phyloP scores from a whole-genome alignment of 208 protist species.

The Leptomonas pyrrhocoris region DNA sequence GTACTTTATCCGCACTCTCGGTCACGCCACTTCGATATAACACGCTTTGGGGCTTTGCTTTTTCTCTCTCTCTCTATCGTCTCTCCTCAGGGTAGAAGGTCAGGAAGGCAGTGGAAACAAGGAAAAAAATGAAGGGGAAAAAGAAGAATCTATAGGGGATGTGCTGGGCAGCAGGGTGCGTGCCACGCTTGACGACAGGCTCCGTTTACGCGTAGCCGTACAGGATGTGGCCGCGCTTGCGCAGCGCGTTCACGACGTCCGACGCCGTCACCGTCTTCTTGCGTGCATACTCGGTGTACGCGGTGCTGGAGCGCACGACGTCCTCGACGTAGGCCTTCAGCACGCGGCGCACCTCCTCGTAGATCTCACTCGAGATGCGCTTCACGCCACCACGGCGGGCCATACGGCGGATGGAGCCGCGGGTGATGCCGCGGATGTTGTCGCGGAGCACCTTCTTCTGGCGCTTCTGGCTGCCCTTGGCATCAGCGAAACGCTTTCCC shows the following conservation, averaged over 20 bases:
- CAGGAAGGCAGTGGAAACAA: too few species aligned
- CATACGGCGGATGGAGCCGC: constrained; percentile 87
- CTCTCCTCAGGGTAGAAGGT: too few species aligned
- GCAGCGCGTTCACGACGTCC: constrained; percentile 90
- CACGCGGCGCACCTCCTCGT: constrained; percentile 75
- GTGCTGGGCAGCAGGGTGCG: too few species aligned
- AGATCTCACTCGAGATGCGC: constrained; percentile 78
- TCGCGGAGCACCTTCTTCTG: constrained; percentile 40
- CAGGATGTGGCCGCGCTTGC: constrained; percentile 87
- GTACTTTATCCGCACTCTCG: too few species aligned
- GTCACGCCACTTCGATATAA: too few species aligned
- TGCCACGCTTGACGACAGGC: too few species aligned
- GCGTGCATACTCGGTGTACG: constrained; percentile 85
- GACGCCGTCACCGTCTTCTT: constrained; percentile 81
- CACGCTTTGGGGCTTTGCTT: too few species aligned
- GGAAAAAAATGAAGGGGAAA: too few species aligned
- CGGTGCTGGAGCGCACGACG: constrained; percentile 80
- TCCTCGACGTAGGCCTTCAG: constrained; percentile 85
- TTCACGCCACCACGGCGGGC: constrained; percentile 92
- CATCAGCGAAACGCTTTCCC: constrained; percentile 10
- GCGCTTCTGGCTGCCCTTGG: constrained; percentile 8
- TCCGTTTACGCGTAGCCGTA: constrained; percentile 38
- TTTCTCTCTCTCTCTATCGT: too few species aligned
- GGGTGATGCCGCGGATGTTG: constrained; percentile 86
- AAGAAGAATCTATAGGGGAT: too few species aligned